Evolutionary conservation across 805 yeast species (phyloP).

Genomic region (Ogataea ramenticola): DNA sequence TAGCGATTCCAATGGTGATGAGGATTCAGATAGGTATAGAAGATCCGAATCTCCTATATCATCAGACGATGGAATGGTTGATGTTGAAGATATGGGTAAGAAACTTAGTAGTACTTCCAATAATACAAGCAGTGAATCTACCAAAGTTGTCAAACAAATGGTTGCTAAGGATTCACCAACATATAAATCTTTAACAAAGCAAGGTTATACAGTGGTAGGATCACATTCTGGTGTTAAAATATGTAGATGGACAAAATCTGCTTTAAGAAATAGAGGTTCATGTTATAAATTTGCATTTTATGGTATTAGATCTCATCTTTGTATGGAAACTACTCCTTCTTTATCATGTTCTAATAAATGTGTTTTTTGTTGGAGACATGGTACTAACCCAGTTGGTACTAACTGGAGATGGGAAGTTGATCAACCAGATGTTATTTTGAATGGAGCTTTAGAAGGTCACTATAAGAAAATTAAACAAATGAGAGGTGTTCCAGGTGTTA

Average conservation of each 20-base stretch:
- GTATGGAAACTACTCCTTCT: slow-evolving; percentile 95
- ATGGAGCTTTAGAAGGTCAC: slow-evolving; percentile 85
- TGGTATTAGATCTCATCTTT: slow-evolving; percentile 82
- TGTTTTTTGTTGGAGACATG: slow-evolving; percentile 97
- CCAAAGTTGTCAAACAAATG: slow-evolving; percentile 60
- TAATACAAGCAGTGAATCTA: slow-evolving; percentile 5
- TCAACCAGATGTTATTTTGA: slow-evolving; percentile 73
- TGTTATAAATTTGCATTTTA: slow-evolving; percentile 91
- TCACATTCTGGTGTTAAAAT: slow-evolving; percentile 93
- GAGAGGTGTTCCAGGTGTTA: slow-evolving; percentile 94
- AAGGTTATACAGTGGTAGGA: slow-evolving; percentile 90
- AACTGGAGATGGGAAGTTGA: slow-evolving; percentile 97
- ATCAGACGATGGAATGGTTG: slow-evolving; percentile 45
- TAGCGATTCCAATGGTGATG: slow-evolving; percentile 12
- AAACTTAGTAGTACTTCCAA: slow-evolving; percentile 26
- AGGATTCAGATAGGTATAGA: slow-evolving; percentile 7
- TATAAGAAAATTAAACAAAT: slow-evolving; percentile 87
- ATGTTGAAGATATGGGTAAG: slow-evolving; percentile 84
- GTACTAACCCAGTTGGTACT: slow-evolving; percentile 94
- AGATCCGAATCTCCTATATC: slow-evolving; percentile 13
- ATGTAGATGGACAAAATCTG: slow-evolving; percentile 95
- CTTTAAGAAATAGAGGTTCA: slow-evolving; percentile 88
- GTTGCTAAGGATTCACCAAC: slow-evolving; percentile 88
- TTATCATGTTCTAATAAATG: slow-evolving; percentile 91
- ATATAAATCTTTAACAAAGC: slow-evolving; percentile 79